Evolutionary conservation across 495 filamentous ascomycete species (phyloP), one percentile per base, ranked within the genome.

Genomic region (Xylaria flabelliformis): DNA sequence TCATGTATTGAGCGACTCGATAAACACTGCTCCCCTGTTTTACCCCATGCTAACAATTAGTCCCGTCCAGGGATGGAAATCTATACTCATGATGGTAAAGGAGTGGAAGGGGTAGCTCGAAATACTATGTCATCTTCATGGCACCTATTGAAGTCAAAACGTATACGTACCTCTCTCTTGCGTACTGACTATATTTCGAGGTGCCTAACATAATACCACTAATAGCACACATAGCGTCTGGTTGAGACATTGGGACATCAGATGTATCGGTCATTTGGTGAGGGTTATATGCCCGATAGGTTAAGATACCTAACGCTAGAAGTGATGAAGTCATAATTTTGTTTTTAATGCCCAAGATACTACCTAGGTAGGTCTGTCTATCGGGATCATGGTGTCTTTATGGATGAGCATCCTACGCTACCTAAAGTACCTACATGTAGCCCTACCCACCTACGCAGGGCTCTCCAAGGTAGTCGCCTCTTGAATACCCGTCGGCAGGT

Each of bases 401-500:
- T 46, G 10, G 4, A 46, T 5, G 2, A 15, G 17, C 44, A 19
- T 50, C 17, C 5, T 62, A 62, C 36, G 9, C 32, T 61, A 24
- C 36, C n/a, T n/a, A n/a, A n/a, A n/a, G n/a, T 64, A 64, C 41
- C 21, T 51, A 51, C n/a, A 51, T 51, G 50, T 21, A 51, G 50
- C 17, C 46, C 50, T 51, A 51, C 21, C 9, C 50, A 26, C n/a
- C 50, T 26, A 24, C 50, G 26, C 26, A 29, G 53, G 53, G 24
- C 53, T 17, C 17, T 26, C 24, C 24, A 32, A 32, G 53, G 53
- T n/a, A 55, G 29, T 9, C 34, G 50, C 50, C 53, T 69, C 56
- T 34, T 46, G 34, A 69, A 62, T 61, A 59, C 53, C 67, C 67
- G 69, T 63, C 69, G 69, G 69, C 69, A 71, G 69, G 59, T 71